These are phyloP conservation scores for Nymphaea colorata DNA, from an alignment of 164 flowering plant species.

Conservation along the genomic window DNA sequence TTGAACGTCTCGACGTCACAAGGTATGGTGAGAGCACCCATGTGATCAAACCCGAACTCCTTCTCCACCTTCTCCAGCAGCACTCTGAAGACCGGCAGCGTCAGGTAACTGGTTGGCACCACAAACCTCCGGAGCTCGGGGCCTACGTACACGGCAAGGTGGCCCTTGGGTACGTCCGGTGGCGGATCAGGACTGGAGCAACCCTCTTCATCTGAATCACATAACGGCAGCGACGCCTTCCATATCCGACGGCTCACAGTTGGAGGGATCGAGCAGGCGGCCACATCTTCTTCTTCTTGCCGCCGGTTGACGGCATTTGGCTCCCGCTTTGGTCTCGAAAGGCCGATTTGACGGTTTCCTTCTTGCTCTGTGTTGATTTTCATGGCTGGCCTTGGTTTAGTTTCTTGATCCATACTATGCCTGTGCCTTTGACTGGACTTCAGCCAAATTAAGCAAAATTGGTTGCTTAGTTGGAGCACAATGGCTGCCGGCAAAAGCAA, in stretches of 20 bases:
- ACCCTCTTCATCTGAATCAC: slow-evolving; percentile 79
- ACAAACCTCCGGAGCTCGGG: slow-evolving; percentile 85
- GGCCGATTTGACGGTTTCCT: no score
- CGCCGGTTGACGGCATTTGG: no score
- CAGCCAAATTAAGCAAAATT: no score
- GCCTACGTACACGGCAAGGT: slow-evolving; percentile 86
- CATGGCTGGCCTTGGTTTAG: no score
- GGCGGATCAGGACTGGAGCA: slow-evolving; percentile 60
- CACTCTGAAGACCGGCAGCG: slow-evolving; percentile 56
- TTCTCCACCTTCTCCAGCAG: slow-evolving; percentile 79
- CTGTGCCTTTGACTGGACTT: no score
- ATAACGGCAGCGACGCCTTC: slow-evolving; percentile 9
- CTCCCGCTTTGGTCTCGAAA: no score
- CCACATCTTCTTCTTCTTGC: slow-evolving; percentile 12
- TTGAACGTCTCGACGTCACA: slow-evolving; percentile 92
- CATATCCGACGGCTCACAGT: slow-evolving; percentile 35
- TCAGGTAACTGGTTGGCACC: slow-evolving; percentile 73
- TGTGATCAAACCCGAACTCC: slow-evolving; percentile 79
- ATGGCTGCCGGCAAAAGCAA: no score
- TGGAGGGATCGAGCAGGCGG: slow-evolving; percentile 25
- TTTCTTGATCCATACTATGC: no score
- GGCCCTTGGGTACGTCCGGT: slow-evolving; percentile 71
- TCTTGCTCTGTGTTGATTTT: no score
- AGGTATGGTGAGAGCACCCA: slow-evolving; percentile 75
- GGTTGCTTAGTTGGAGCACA: no score